phyloP scores from a whole-genome alignment of 495 filamentous ascomycete species.

The Rhypophila decipiens region DNA sequence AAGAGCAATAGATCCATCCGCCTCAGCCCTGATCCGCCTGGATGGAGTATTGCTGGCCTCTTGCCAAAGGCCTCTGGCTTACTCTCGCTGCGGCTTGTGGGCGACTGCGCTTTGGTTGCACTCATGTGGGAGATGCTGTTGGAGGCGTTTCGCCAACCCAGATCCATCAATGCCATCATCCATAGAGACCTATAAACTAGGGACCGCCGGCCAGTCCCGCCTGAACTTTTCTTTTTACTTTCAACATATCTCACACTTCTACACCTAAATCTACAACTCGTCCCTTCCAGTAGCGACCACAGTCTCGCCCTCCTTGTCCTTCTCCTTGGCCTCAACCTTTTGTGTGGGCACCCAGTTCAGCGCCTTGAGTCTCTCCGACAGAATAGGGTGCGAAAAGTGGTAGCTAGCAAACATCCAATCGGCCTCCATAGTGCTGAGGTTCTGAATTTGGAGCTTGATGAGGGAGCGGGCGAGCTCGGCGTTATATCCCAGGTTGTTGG shows the following conservation, averaged over 20 bases:
- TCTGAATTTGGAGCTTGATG: constrained; percentile 97
- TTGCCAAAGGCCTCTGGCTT: too few relatives aligned
- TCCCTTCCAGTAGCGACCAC: constrained; percentile 29
- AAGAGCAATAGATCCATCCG: too few relatives aligned
- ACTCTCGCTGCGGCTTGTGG: too few relatives aligned
- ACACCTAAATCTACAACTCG: constrained; percentile 20
- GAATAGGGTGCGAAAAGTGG: constrained; percentile 95
- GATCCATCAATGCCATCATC: neutral
- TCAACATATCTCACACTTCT: neutral
- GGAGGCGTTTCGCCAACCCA: too few relatives aligned
- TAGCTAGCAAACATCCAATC: constrained; percentile 98
- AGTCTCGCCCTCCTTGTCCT: constrained; percentile 24
- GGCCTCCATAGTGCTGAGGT: constrained; percentile 96
- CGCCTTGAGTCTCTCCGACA: constrained; percentile 86
- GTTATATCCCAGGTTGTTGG: constrained; percentile 77
- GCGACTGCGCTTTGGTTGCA: too few relatives aligned
- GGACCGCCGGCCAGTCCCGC: neutral
- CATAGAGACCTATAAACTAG: neutral
- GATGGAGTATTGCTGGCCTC: too few relatives aligned
- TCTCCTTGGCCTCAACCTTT: constrained; percentile 37
- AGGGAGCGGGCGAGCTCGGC: constrained; percentile 75
- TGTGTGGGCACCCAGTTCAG: constrained; percentile 62
- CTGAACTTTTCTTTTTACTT: neutral
- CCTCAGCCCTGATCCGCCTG: too few relatives aligned
- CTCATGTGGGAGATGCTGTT: too few relatives aligned